These are phyloP conservation scores for Cordyceps fumosorosea DNA, from an alignment of 2,329 filamentous ascomycete species.

Conservation along the genomic window DNA sequence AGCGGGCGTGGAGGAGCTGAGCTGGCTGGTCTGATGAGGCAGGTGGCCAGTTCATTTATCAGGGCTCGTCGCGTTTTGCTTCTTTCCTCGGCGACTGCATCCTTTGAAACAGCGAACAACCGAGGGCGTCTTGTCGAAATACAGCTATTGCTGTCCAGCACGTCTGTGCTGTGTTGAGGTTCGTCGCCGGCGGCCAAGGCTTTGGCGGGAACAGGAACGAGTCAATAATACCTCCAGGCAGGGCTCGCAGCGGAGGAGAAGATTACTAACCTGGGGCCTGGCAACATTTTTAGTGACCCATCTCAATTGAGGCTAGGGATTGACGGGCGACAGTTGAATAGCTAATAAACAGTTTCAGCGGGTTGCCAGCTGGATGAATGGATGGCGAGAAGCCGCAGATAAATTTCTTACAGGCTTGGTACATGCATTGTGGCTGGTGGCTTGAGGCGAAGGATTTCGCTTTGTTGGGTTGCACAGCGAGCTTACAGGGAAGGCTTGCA, in stretches of 20 bases:
- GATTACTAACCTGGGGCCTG: no score
- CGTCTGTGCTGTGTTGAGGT: background rate
- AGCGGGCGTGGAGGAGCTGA: conserved; percentile 4
- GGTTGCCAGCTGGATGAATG: no score
- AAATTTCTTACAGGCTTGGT: background rate
- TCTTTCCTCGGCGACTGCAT: background rate
- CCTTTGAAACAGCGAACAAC: background rate
- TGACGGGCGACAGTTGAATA: background rate
- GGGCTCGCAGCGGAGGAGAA: background rate
- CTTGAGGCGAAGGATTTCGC: background rate
- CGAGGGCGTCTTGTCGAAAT: background rate
- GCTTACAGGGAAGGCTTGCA: background rate
- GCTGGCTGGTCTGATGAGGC: background rate
- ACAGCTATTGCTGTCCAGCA: background rate
- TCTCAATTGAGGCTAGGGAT: background rate
- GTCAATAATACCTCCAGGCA: no score
- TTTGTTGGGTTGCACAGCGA: background rate
- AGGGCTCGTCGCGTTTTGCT: background rate
- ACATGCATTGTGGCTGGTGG: background rate
- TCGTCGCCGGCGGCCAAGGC: background rate
- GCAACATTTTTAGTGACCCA: no score
- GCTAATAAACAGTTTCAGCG: no score
- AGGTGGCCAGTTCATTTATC: background rate
- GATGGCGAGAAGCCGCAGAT: background rate
- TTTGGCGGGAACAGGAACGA: no score